Evolutionary conservation across 2,329 filamentous ascomycete species (phyloP), one percentile per base, ranked within the genome.

Genomic region (Metarhizium brunneum): DNA sequence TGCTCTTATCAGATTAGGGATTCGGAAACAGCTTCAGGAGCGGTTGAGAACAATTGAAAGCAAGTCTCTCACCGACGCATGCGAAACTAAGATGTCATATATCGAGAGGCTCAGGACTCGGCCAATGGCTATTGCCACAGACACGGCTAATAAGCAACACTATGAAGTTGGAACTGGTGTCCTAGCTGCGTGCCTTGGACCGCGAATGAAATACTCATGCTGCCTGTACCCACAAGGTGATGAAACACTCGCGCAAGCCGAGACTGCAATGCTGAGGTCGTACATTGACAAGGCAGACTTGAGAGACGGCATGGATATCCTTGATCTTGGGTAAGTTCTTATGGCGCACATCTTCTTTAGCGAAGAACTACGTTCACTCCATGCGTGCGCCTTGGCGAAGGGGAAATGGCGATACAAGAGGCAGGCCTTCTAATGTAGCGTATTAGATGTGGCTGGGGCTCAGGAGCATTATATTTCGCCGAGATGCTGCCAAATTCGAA

Each of bases 121-220:
- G 40, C 84, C 84, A 11, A 87, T 88, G 59, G 86, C 85, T n/a
- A 78, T 88, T 61, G 82, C 86, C 66, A 87, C 84, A 1, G 76
- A 75, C 3, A 72, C 76, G 2, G 85, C 86, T 25, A 88, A 88
- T 66, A 72, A 79, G 62, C 85, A 88, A 74, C 85, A 88, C 68
- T 88, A 89, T 64, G 85, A 88, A 69, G 85, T 88, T 45, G 83
- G 82, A 43, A 86, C 85, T 0, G 82, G 81, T 3, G 80, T 88
- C 29, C 68, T 88, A 45, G 69, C 71, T 32, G 79, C 77, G 32
- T 83, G 78, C 66, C 71, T 89, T 13, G 86, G 86, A 0, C 82
- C 83, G 4, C 73, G 84, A 54, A 88, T 88, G 84, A 88, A 88
- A 75, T 89, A 88, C 67, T 84, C 80, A n/a, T 78, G 74, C 60